These are phyloP conservation scores for Mucor irregularis DNA, from an alignment of 371 early-diverging fungal species.

Conservation along the genomic window DNA sequence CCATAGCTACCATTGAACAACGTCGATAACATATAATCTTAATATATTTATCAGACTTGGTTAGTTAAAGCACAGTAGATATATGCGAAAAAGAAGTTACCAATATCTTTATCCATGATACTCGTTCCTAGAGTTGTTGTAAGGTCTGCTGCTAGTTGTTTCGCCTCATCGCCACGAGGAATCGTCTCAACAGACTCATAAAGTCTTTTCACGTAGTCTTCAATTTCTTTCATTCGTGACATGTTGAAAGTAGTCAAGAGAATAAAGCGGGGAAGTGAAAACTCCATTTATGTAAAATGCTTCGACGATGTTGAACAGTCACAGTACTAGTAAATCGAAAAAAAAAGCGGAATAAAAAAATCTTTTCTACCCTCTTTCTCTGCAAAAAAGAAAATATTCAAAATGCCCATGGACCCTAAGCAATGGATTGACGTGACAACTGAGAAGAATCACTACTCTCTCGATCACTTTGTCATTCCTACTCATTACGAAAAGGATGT, in stretches of 20 bases:
- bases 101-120: slow-evolving; percentile 34
- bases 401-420: slow-evolving; percentile 58
- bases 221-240: slow-evolving; percentile 2
- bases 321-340: not conserved
- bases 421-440: slow-evolving; percentile 78
- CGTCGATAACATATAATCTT: slow-evolving; percentile 44
- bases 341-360: not conserved
- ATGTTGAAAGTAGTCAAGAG: not conserved
- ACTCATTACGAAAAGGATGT: slow-evolving; percentile 84
- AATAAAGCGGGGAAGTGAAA: not conserved
- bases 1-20: slow-evolving; percentile 33
- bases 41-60: too few species aligned
- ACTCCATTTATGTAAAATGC: not conserved
- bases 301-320: too few species aligned
- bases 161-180: not conserved
- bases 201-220: not conserved
- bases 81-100: slow-evolving; percentile 10
- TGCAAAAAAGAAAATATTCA: slow-evolving; percentile 1
- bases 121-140: slow-evolving; percentile 21
- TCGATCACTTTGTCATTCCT: slow-evolving; percentile 89
- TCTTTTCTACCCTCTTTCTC: not conserved
- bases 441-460: slow-evolving; percentile 72
- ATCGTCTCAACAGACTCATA: not conserved
- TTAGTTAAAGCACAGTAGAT: too few species aligned
- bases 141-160: slow-evolving; percentile 5